Evolutionary conservation across 2,329 filamentous ascomycete genomes (phyloP).

Genomic region (Pseudocercospora macadamiae): DNA sequence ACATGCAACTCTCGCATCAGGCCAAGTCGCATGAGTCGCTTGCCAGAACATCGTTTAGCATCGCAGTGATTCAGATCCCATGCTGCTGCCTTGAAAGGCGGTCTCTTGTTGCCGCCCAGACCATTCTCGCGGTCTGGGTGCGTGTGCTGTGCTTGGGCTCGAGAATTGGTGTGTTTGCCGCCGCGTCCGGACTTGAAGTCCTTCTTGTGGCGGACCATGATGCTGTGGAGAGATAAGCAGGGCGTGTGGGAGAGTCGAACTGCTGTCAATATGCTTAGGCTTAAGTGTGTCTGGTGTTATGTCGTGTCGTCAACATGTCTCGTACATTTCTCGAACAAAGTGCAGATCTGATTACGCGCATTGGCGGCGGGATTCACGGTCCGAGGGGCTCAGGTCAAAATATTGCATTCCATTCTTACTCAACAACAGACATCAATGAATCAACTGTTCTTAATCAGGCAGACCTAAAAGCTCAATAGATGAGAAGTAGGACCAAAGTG

Average conservation of each 20-base stretch:
- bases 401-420: too few species aligned
- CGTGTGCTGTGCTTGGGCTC: constrained; percentile 36
- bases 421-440: too few species aligned
- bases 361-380: too few species aligned
- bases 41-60: constrained; percentile 93
- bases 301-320: background rate
- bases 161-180: constrained; percentile 28
- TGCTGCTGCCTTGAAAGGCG: constrained; percentile 87
- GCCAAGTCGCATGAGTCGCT: constrained; percentile 87
- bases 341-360: too few species aligned
- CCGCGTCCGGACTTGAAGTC: constrained; percentile 80
- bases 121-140: constrained; percentile 33
- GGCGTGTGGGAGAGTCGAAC: too few species aligned
- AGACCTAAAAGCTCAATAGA: too few species aligned
- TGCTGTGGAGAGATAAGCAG: background rate
- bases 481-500: too few species aligned
- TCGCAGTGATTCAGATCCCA: constrained; percentile 99
- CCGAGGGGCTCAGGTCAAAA: too few species aligned
- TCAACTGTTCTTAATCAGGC: too few species aligned
- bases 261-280: too few species aligned
- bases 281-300: background rate
- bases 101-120: constrained; percentile 36
- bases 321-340: background rate
- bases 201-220: constrained; percentile 77
- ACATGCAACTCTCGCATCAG: constrained; percentile 91